A percentile compares a stretch with the other conserved stretches of the same genome.
These are phyloP conservation scores for Ceratocystis lukuohia DNA, from an alignment of 2,329 filamentous ascomycete genomes.

Conservation along the genomic window DNA sequence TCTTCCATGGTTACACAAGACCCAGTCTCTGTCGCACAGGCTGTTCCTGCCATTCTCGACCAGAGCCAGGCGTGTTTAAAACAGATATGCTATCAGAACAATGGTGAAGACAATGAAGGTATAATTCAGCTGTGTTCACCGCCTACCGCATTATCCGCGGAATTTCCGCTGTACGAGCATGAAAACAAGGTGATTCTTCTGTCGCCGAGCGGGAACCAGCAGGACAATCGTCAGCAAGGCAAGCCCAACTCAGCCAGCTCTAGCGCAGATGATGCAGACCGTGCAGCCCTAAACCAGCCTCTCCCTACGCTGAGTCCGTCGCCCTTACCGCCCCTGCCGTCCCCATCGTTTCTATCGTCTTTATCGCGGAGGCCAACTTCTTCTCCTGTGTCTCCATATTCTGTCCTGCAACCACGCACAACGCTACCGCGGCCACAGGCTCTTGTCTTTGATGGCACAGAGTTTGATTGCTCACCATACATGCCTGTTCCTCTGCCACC, in stretches of 20 bases:
- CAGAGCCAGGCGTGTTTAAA: conserved; percentile 4
- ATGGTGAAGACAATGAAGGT: not conserved
- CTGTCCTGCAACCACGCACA: not conserved
- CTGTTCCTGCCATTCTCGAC: conserved; percentile 5
- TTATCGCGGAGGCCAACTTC: no score
- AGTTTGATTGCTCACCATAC: not conserved
- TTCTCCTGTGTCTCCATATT: not conserved
- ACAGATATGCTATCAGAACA: not conserved
- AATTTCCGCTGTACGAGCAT: not conserved
- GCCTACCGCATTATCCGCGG: not conserved
- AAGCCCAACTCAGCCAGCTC: not conserved
- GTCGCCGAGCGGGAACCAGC: not conserved
- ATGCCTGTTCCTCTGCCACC: not conserved
- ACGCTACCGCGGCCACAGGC: not conserved
- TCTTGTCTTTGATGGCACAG: not conserved
- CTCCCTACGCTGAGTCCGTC: not conserved
- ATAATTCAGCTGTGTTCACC: not conserved
- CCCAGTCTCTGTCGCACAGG: conserved; percentile 2
- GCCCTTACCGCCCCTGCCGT: not conserved
- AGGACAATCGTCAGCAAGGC: not conserved
- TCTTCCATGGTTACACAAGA: conserved; percentile 1
- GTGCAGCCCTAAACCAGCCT: conserved; percentile 1
- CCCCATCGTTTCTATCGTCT: not conserved
- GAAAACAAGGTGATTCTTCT: not conserved
- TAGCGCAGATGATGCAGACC: not conserved